These are phyloP conservation scores for Alternaria gaisen DNA, from an alignment of 2,329 filamentous ascomycete species.

Conservation along the genomic window DNA sequence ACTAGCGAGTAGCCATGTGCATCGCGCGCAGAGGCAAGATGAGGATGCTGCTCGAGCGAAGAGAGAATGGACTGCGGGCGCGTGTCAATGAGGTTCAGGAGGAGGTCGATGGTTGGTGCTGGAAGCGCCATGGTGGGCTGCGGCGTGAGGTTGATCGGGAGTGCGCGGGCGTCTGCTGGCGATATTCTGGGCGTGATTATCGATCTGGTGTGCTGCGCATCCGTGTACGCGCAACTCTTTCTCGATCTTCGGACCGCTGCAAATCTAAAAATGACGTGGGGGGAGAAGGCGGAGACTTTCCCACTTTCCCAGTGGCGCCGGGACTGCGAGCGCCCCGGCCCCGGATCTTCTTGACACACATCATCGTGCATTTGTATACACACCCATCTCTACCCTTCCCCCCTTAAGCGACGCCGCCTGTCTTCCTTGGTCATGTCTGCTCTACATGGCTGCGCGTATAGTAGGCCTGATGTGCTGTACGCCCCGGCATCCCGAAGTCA, in stretches of 20 bases:
- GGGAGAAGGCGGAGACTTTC: slow-evolving; percentile 11
- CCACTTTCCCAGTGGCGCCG: neutral
- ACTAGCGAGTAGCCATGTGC: slow-evolving; percentile 92
- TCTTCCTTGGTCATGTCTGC: neutral
- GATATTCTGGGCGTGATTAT: neutral
- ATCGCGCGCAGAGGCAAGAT: slow-evolving; percentile 83
- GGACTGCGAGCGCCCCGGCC: neutral
- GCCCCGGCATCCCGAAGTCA: slow-evolving; percentile 1
- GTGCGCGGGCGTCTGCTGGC: slow-evolving; percentile 1
- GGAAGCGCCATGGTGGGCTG: slow-evolving; percentile 42
- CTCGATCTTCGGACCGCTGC: neutral
- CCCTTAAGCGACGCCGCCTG: neutral
- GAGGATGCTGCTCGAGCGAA: slow-evolving; percentile 76
- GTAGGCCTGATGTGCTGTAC: neutral
- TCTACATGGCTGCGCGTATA: neutral
- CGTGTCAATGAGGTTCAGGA: slow-evolving; percentile 75
- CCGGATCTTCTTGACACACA: neutral
- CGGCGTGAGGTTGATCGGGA: slow-evolving; percentile 1
- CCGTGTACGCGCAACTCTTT: slow-evolving; percentile 10
- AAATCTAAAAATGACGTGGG: slow-evolving; percentile 25
- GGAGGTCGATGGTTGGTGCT: slow-evolving; percentile 54
- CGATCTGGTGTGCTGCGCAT: slow-evolving; percentile 5
- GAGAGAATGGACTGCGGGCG: slow-evolving; percentile 76
- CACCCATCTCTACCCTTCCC: neutral
- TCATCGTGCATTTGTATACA: neutral